A percentile compares a stretch with the other conserved stretches of the same genome.
Conservation (phyloP, 768 basidiomycete genomes). For the Serendipita vermifera region DNA sequence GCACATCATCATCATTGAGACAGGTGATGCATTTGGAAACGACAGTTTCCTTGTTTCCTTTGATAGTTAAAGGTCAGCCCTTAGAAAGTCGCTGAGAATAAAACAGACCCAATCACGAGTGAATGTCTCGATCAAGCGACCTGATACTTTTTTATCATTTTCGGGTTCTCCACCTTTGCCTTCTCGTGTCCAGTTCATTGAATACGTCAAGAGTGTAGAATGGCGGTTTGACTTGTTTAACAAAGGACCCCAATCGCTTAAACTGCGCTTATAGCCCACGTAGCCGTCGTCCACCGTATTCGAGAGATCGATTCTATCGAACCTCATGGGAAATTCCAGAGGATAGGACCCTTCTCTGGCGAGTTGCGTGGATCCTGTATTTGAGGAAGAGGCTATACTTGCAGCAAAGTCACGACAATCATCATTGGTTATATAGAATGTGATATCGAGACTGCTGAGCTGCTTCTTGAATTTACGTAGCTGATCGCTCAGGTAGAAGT, state of each 20-base stretch:
- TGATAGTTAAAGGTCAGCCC: neutral
- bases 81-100: neutral
- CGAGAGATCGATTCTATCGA: slow-evolving; percentile 39
- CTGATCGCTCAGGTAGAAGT: slow-evolving; percentile 33
- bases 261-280: slow-evolving; percentile 26
- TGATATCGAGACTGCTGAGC: slow-evolving; percentile 24
- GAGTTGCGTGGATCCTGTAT: too few species aligned
- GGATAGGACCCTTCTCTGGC: too few species aligned
- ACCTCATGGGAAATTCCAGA: too few species aligned
- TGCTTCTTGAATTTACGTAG: slow-evolving; percentile 28
- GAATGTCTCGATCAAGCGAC: too few species aligned
- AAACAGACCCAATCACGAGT: too few species aligned
- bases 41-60: neutral
- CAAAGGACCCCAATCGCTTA: slow-evolving; percentile 29
- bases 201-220: slow-evolving; percentile 31
- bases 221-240: slow-evolving; percentile 20
- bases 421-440: slow-evolving; percentile 25
- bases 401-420: slow-evolving; percentile 33
- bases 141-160: neutral
- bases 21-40: neutral
- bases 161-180: slow-evolving; percentile 12
- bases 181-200: slow-evolving; percentile 34
- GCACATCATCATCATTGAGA: neutral
- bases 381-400: too few species aligned
- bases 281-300: slow-evolving; percentile 36